Conservation (phyloP, 1,284 basidiomycete species). For the Bjerkandera adusta region DNA sequence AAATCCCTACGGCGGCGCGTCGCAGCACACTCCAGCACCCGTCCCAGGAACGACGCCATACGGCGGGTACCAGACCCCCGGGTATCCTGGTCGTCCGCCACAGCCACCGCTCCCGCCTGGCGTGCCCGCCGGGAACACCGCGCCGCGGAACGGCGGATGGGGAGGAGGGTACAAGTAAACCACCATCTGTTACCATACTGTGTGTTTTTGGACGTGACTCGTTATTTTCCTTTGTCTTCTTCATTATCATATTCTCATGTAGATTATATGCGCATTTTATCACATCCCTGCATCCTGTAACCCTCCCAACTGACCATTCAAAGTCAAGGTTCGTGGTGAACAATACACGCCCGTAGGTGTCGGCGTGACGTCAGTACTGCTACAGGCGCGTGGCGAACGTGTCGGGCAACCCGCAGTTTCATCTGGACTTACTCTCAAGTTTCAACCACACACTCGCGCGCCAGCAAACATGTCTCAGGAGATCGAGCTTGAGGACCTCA, state of each 20-base stretch:
- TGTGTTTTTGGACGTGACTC: not conserved
- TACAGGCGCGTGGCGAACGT: too few relatives aligned
- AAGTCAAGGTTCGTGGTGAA: too few relatives aligned
- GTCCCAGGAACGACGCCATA: constrained; percentile 35
- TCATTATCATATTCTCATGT: too few relatives aligned
- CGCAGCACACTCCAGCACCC: constrained; percentile 20
- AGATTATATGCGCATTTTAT: too few relatives aligned
- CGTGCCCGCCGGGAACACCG: not conserved
- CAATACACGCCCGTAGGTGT: too few relatives aligned
- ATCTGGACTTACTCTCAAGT: not conserved
- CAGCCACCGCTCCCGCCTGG: constrained; percentile 4
- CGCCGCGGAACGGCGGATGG: constrained; percentile 30
- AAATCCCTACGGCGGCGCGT: constrained; percentile 59
- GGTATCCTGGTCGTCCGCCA: constrained; percentile 35
- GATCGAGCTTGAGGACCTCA: constrained; percentile 34
- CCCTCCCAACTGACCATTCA: too few relatives aligned
- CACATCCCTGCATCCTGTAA: too few relatives aligned
- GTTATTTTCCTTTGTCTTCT: not conserved
- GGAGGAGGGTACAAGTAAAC: constrained; percentile 17
- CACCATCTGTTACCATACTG: not conserved
- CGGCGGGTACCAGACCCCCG: constrained; percentile 50
- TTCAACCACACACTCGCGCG: not conserved
- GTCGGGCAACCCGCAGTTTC: too few relatives aligned
- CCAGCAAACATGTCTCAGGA: constrained; percentile 18
- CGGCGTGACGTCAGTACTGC: too few relatives aligned